Percentiles rank a stretch among this genome's conserved stretches.
phyloP scores from a whole-genome alignment of 1,284 basidiomycete species.

The Tremellales sp. region DNA sequence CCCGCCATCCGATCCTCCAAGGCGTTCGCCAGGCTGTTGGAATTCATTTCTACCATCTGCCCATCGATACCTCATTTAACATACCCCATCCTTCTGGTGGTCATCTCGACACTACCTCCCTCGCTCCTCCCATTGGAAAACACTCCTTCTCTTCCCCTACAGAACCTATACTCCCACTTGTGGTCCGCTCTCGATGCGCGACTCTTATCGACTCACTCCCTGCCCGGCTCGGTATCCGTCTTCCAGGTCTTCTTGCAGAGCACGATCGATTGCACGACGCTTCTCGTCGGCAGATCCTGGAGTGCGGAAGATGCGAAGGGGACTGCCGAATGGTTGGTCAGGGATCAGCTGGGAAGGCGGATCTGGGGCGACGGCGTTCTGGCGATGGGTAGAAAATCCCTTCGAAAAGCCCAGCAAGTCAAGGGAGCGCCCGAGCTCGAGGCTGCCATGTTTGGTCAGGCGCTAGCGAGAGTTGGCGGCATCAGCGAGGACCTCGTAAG shows the following conservation, averaged over 20 bases:
- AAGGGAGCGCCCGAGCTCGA: slow-evolving; percentile 29
- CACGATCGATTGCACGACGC: slow-evolving; percentile 29
- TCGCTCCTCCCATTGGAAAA: slow-evolving; percentile 28
- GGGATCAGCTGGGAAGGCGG: slow-evolving; percentile 29
- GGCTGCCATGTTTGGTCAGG: slow-evolving; percentile 30
- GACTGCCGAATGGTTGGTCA: slow-evolving; percentile 32
- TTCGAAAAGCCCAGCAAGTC: slow-evolving; percentile 21
- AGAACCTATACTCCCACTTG: slow-evolving; percentile 41
- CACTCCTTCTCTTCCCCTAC: slow-evolving; percentile 19
- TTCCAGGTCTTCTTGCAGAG: slow-evolving; percentile 41
- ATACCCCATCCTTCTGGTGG: slow-evolving; percentile 39
- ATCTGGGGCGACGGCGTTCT: slow-evolving; percentile 42
- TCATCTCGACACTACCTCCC: slow-evolving; percentile 39
- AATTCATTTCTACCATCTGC: slow-evolving; percentile 43
- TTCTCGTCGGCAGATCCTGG: slow-evolving; percentile 27
- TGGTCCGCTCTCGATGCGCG: slow-evolving; percentile 45
- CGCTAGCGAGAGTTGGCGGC: slow-evolving; percentile 16
- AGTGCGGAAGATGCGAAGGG: slow-evolving; percentile 14
- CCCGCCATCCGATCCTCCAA: slow-evolving; percentile 11
- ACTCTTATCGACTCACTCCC: slow-evolving; percentile 38
- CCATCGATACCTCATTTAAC: slow-evolving; percentile 43
- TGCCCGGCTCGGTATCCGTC: slow-evolving; percentile 35
- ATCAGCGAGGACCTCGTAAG: slow-evolving; percentile 65
- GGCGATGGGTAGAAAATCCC: slow-evolving; percentile 34
- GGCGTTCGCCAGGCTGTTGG: slow-evolving; percentile 57